A percentile compares a stretch with the other conserved stretches of the same genome.
These are phyloP conservation scores for Melampsora occidentalis DNA, from an alignment of 1,284 basidiomycete species.

Conservation along the genomic window DNA sequence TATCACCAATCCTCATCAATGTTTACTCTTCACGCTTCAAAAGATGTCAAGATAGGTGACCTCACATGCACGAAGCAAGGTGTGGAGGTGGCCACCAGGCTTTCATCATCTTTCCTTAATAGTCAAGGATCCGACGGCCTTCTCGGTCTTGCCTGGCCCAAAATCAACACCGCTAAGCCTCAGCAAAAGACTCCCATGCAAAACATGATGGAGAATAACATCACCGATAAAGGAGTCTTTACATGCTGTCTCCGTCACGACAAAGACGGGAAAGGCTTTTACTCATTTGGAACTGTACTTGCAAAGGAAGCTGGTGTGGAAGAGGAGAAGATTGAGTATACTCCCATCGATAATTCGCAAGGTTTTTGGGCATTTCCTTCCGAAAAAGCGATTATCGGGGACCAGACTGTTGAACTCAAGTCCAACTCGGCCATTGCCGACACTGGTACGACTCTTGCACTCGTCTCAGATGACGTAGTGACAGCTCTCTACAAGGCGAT, in stretches of 20 bases:
- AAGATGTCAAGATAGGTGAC: constrained; percentile 50
- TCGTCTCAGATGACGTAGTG: constrained; percentile 53
- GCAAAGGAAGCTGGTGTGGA: constrained; percentile 38
- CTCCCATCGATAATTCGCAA: constrained; percentile 47
- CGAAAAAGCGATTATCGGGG: constrained; percentile 50
- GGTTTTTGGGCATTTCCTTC: constrained; percentile 42
- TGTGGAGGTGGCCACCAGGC: constrained; percentile 54
- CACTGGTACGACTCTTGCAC: constrained; percentile 56
- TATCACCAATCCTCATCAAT: not conserved
- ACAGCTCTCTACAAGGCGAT: constrained; percentile 52
- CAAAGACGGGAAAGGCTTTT: constrained; percentile 49
- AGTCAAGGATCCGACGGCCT: constrained; percentile 55
- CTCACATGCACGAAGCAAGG: constrained; percentile 54
- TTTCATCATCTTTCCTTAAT: constrained; percentile 54
- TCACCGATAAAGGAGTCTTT: constrained; percentile 50
- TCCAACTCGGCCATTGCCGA: constrained; percentile 56
- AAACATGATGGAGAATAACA: constrained; percentile 54
- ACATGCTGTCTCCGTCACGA: constrained; percentile 40
- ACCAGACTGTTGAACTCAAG: constrained; percentile 46
- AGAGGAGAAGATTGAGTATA: constrained; percentile 41
- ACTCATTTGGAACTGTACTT: constrained; percentile 54
- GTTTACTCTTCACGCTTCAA: not conserved
- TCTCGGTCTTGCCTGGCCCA: constrained; percentile 48
- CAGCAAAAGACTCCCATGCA: constrained; percentile 54
- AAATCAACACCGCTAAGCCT: constrained; percentile 55